Conservation (phyloP, 2,329 filamentous ascomycete genomes). For the Teratosphaeria viscida region DNA sequence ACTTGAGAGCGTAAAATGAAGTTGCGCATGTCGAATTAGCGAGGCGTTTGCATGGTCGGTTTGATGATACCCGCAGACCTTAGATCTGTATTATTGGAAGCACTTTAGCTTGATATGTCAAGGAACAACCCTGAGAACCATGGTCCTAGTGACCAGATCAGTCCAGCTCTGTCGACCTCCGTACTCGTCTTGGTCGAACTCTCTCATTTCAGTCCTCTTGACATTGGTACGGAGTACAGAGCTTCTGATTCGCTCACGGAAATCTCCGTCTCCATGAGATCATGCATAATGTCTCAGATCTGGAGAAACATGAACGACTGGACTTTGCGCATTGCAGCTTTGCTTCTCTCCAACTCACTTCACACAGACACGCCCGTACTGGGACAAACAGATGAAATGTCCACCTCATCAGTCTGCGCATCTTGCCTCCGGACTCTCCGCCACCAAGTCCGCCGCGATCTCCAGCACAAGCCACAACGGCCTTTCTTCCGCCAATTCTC, state of each 20-base stretch:
- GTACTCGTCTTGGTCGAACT: not conserved
- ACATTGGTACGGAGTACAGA: not conserved
- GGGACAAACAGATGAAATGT: constrained; percentile 7
- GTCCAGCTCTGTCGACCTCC: too few species aligned
- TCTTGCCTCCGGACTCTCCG: constrained; percentile 16
- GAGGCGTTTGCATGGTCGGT: not conserved
- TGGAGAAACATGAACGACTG: not conserved
- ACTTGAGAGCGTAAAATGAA: not conserved
- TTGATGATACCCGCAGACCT: not conserved
- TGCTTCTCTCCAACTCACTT: not conserved
- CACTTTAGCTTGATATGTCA: not conserved
- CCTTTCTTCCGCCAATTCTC: constrained; percentile 3
- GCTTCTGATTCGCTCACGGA: not conserved
- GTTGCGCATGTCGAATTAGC: not conserved
- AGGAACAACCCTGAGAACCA: too few species aligned
- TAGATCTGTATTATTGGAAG: not conserved
- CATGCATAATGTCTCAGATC: constrained; percentile 1
- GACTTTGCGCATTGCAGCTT: not conserved
- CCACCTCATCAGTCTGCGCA: constrained; percentile 13
- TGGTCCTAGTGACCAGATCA: not conserved
- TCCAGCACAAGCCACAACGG: constrained; percentile 4
- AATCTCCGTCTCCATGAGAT: constrained; percentile 1
- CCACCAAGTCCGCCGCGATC: constrained; percentile 5
- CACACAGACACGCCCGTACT: not conserved
- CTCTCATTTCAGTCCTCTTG: not conserved